phyloP scores from a whole-genome alignment of 192 early-diverging fungal species.

The Coemansia sp. region DNA sequence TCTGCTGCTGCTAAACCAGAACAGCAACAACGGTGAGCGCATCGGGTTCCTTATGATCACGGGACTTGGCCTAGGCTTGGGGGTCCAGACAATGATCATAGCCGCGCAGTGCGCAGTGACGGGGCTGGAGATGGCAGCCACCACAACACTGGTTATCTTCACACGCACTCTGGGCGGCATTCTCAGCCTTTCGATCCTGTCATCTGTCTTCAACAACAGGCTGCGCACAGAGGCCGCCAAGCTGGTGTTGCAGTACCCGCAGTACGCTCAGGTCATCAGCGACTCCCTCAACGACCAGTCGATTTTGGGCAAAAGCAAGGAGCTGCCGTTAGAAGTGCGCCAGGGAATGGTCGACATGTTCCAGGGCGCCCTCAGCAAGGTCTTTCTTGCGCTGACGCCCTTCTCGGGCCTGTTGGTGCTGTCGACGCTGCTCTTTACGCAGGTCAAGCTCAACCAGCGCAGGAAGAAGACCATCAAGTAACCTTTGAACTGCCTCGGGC shows the following conservation, averaged over 20 bases:
- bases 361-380: conserved; percentile 57
- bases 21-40: conserved; percentile 56
- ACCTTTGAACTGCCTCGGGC: too few relatives aligned
- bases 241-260: conserved; percentile 37
- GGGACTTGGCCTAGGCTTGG: conserved; percentile 78
- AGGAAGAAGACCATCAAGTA: conserved; percentile 51
- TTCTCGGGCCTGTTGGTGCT: conserved; percentile 56
- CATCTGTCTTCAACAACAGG: conserved; percentile 66
- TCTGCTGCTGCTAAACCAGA: conserved; percentile 58
- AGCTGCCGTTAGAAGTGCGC: conserved; percentile 48
- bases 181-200: conserved; percentile 62
- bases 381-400: conserved; percentile 60
- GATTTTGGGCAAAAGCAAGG: conserved; percentile 22
- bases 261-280: conserved; percentile 48
- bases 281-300: conserved; percentile 57
- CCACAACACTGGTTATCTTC: conserved; percentile 67
- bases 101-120: conserved; percentile 70
- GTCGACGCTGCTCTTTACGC: conserved; percentile 44
- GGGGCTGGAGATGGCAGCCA: conserved; percentile 65
- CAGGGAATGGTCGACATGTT: conserved; percentile 55
- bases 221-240: conserved; percentile 26
- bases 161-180: conserved; percentile 67
- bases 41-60: conserved; percentile 68
- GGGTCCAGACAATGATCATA: conserved; percentile 73
- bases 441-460: conserved; percentile 25